Conservation (phyloP, 768 basidiomycete genomes). For the Asterophora parasitica region DNA sequence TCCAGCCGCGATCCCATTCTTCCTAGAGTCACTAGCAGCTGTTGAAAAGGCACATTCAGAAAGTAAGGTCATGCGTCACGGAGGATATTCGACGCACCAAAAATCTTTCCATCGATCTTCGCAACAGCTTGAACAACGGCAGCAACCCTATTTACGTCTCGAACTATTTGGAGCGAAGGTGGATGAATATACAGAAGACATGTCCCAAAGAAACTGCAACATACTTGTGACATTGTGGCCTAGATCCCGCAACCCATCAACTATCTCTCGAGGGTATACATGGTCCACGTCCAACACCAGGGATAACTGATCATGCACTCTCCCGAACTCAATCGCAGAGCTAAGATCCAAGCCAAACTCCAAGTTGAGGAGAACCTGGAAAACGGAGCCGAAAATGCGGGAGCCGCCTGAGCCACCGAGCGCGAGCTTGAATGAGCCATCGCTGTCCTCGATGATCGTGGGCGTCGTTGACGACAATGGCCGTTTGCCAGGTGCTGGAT, state of each 20-base stretch:
- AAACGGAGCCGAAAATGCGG: constrained; percentile 73
- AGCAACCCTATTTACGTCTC: constrained; percentile 66
- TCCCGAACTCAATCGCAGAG: constrained; percentile 76
- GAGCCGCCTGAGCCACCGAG: constrained; percentile 88
- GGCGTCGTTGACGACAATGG: constrained; percentile 85
- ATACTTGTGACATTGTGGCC: constrained; percentile 73
- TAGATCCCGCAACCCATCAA: constrained; percentile 48
- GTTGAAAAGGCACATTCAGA: constrained; percentile 1
- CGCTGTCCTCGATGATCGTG: constrained; percentile 69
- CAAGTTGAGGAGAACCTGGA: constrained; percentile 75
- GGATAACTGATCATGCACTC: constrained; percentile 86
- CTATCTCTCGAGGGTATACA: constrained; percentile 49
- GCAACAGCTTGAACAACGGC: constrained; percentile 72
- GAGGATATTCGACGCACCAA: constrained; percentile 42
- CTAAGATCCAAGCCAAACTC: constrained; percentile 81
- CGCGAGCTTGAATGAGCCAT: constrained; percentile 69
- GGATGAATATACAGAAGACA: constrained; percentile 1
- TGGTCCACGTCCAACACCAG: constrained; percentile 53
- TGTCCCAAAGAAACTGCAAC: constrained; percentile 14
- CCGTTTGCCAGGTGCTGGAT: constrained; percentile 82
- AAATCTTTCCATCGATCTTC: constrained; percentile 49
- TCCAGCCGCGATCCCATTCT: constrained; percentile 88
- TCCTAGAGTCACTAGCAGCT: constrained; percentile 90
- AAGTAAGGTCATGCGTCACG: constrained; percentile 1
- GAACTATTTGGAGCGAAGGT: constrained; percentile 30